Conservation (phyloP, 2,329 filamentous ascomycete species). For the Arthrobotrys megalospora region DNA sequence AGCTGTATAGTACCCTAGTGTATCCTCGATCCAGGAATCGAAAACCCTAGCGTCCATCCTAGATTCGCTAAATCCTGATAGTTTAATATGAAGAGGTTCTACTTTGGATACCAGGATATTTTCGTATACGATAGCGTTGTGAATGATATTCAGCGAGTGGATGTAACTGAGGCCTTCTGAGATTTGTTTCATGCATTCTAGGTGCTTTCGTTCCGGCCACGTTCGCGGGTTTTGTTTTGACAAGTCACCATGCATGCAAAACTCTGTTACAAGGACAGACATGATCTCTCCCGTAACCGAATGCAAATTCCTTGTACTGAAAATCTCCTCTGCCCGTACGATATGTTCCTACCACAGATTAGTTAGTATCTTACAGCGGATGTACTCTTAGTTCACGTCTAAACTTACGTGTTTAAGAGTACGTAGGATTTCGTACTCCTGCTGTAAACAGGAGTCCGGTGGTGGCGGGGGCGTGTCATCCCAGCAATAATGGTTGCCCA, state of each 20-base stretch:
- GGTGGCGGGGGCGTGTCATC: neutral
- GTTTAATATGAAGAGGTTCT: neutral
- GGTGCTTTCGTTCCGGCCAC: neutral
- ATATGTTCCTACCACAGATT: neutral
- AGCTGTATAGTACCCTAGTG: neutral
- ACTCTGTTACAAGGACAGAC: conserved; percentile 14
- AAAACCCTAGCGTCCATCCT: neutral
- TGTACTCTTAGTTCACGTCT: neutral
- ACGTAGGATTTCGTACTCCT: conserved; percentile 1
- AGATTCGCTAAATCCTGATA: conserved; percentile 11
- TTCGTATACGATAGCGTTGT: neutral
- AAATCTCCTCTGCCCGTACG: conserved; percentile 3
- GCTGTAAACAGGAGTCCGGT: neutral
- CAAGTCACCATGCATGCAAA: conserved; percentile 5
- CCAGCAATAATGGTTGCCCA: neutral
- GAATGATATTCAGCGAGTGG: conserved; percentile 6
- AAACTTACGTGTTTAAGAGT: conserved; percentile 4
- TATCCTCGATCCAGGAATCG: neutral
- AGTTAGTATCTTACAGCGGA: neutral
- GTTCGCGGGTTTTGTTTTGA: neutral
- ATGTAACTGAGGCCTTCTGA: neutral
- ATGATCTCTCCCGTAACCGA: neutral
- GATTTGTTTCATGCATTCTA: conserved; percentile 6
- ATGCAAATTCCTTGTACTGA: neutral
- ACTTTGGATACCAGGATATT: conserved; percentile 4